Conservation (phyloP, 495 filamentous ascomycete species). For the Tirmania nivea region DNA sequence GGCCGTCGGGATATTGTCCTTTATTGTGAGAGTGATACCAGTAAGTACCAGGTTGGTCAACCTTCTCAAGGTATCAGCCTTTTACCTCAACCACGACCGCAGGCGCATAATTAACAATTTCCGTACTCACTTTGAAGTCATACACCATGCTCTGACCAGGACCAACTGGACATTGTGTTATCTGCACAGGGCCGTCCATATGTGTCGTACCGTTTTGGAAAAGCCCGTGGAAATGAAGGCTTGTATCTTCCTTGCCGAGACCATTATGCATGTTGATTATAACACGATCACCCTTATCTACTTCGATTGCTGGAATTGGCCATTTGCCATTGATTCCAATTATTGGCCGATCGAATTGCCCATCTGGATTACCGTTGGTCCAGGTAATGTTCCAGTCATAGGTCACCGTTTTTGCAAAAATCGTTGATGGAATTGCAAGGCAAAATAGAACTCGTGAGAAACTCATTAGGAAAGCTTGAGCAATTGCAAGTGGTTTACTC, state of each 20-base stretch:
- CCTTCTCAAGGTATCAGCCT: slow-evolving; percentile 17
- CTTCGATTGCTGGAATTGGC: slow-evolving; percentile 49
- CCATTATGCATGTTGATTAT: slow-evolving; percentile 52
- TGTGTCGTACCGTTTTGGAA: slow-evolving; percentile 43
- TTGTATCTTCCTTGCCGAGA: slow-evolving; percentile 45
- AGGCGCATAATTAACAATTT: not conserved
- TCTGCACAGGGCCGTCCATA: slow-evolving; percentile 55
- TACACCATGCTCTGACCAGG: slow-evolving; percentile 47
- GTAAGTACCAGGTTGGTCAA: slow-evolving; percentile 51
- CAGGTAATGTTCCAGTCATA: slow-evolving; percentile 65
- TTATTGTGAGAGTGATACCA: slow-evolving; percentile 63
- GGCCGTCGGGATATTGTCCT: slow-evolving; percentile 55
- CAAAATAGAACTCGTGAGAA: slow-evolving; percentile 12
- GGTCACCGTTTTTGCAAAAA: slow-evolving; percentile 38
- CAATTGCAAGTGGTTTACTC: not conserved
- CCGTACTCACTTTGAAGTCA: slow-evolving; percentile 44
- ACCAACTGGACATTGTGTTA: slow-evolving; percentile 45
- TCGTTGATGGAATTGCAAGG: slow-evolving; percentile 20
- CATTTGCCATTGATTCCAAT: slow-evolving; percentile 71
- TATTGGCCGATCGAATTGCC: slow-evolving; percentile 37
- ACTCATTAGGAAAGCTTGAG: not conserved
- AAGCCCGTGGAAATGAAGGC: slow-evolving; percentile 64
- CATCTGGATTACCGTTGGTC: slow-evolving; percentile 66
- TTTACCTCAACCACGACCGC: not conserved
- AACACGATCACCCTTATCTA: slow-evolving; percentile 46